These are phyloP conservation scores for Candida khao-thaluensis DNA, from an alignment of 805 yeast species.

Conservation along the genomic window DNA sequence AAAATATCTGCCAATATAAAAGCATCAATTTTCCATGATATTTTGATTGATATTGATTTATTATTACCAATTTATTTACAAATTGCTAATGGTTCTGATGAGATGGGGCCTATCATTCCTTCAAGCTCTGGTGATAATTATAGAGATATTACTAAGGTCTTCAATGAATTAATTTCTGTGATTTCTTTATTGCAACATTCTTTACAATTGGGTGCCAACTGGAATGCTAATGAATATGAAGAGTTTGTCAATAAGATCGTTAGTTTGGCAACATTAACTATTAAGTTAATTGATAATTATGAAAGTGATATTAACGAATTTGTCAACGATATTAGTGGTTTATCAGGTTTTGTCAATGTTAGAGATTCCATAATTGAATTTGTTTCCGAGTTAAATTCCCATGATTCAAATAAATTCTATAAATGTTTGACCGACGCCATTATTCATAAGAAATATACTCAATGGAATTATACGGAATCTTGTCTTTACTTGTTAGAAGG, in stretches of 20 bases:
- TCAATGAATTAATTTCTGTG: conserved; percentile 12
- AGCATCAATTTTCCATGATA: conserved; percentile 13
- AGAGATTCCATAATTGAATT: conserved; percentile 64
- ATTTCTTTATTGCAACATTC: conserved; percentile 24
- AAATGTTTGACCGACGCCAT: neutral
- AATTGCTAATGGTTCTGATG: conserved; percentile 9
- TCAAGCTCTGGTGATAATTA: conserved; percentile 15
- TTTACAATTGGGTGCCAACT: conserved; percentile 19
- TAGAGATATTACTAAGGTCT: conserved; percentile 9
- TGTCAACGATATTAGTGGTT: conserved; percentile 73
- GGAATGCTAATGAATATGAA: conserved; percentile 20
- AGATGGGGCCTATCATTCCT: conserved; percentile 5
- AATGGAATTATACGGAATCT: conserved; percentile 42
- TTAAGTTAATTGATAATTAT: conserved; percentile 48
- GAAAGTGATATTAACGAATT: conserved; percentile 62
- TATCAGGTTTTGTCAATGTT: conserved; percentile 50
- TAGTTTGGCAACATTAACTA: conserved; percentile 42
- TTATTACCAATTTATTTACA: conserved; percentile 9
- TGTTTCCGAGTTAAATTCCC: conserved; percentile 46
- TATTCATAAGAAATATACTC: neutral
- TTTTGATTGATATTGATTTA: conserved; percentile 25
- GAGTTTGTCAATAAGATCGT: conserved; percentile 3
- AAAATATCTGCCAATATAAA: conserved; percentile 21
- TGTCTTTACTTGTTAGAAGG: conserved; percentile 39
- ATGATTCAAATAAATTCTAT: conserved; percentile 34